Evolutionary conservation across 352 stramenopile species (phyloP), one percentile per base, ranked within the genome.

Genomic region (Bremia lactucae): DNA sequence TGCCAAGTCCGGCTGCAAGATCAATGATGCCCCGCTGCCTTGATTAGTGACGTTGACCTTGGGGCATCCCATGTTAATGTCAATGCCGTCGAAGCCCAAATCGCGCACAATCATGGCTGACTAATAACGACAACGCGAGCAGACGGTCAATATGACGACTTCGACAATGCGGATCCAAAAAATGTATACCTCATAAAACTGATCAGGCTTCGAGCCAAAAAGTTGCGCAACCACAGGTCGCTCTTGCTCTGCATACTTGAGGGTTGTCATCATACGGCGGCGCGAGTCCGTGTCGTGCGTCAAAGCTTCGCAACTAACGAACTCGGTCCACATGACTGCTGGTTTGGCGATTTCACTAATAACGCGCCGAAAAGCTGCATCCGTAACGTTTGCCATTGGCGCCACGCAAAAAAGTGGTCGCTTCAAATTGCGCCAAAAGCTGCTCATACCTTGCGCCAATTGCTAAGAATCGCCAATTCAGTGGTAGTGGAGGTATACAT

Each of bases 21-120:
- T 87, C 6, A 91, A 59, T 6, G 78, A 52, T 0, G 73, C 72
- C 6, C 78, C 75, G 41, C 73, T 87, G 28, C 69, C 69, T 64
- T 90, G 78, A 15, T 84, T 86, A 52, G 76, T 86, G 5, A 90
- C 75, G 31, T 84, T 81, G 10, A 52, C 67, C 24, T 90, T 71
- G 0, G 78, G 78, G 20, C 78, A 90, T 6, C 78, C 78, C 78
- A 90, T 88, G 51, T 91, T 88, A 59, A 91, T 87, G 38, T 91
- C 78, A 29, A 91, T 86, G 36, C 75, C 75, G 36, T 91, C 75
- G 47, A 91, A 91, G 38, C 78, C 75, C 11, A 91, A 55, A 39
- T 91, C 75, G 2, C 72, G 64, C 3, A 87, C 60, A 21, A 91
- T 80, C 62, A 76, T 65, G 2, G 78, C 75, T 7, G 72, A 87